Evolutionary conservation across 2,329 filamentous ascomycete species (phyloP).

Genomic region (Hypoxylon sp.): DNA sequence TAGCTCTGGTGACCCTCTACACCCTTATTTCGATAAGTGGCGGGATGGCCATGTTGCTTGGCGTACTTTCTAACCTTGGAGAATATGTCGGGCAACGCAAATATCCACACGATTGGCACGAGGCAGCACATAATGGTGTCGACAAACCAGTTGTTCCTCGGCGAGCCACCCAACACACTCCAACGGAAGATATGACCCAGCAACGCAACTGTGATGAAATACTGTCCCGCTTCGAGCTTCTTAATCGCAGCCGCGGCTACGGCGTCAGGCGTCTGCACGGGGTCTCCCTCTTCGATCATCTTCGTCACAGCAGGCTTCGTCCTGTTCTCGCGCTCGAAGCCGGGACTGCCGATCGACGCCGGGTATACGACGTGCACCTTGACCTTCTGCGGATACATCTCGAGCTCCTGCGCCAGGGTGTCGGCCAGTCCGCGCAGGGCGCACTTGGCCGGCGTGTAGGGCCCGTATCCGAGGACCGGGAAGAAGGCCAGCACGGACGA

Average conservation of each 20-base stretch:
- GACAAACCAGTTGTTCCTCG: conserved; percentile 71
- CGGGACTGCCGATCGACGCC: conserved; percentile 84
- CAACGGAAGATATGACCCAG: conserved; percentile 81
- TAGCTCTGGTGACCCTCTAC: conserved; percentile 24
- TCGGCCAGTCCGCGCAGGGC: conserved; percentile 89
- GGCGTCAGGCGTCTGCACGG: conserved; percentile 80
- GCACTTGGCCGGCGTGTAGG: conserved; percentile 88
- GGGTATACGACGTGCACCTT: conserved; percentile 87
- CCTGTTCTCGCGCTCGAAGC: conserved; percentile 80
- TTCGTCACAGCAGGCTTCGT: conserved; percentile 86
- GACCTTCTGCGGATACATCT: conserved; percentile 87
- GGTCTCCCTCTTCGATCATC: conserved; percentile 86
- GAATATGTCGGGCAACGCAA: conserved; percentile 70
- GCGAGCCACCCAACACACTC: conserved; percentile 67
- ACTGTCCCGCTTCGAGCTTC: conserved; percentile 85
- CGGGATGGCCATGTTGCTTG: conserved; percentile 72
- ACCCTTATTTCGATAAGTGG: conserved; percentile 60
- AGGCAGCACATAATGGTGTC: conserved; percentile 72
- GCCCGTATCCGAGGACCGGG: conserved; percentile 83
- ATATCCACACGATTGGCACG: conserved; percentile 69
- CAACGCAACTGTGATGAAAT: conserved; percentile 81
- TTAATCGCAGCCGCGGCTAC: conserved; percentile 79
- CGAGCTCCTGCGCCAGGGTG: conserved; percentile 84
- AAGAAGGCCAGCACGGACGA: conserved; percentile 82
- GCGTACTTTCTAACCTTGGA: conserved; percentile 70